These are phyloP conservation scores for Erysimum pusillum DNA, from an alignment of 441 rosid species.

Conservation along the genomic window DNA sequence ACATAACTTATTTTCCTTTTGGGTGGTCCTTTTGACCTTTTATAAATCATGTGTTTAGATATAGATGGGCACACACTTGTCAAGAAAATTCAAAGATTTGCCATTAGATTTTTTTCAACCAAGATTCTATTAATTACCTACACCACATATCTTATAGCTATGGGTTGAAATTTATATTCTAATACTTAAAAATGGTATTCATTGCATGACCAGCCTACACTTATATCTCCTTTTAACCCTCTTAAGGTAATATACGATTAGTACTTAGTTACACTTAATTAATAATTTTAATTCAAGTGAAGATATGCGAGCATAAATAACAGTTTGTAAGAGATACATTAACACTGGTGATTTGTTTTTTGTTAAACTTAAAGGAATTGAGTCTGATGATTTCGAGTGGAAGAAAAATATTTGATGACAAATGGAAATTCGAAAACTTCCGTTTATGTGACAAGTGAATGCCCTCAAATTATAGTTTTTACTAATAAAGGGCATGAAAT, in stretches of 20 bases:
- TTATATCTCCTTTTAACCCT: not conserved
- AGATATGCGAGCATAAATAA: not conserved
- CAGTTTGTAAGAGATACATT: not conserved
- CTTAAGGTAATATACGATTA: not conserved
- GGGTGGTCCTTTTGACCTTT: constrained; percentile 44
- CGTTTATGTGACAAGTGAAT: not conserved
- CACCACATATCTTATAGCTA: constrained; percentile 25
- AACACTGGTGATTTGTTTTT: not conserved
- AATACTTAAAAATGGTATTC: not conserved
- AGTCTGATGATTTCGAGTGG: not conserved
- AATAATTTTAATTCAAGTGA: too few relatives aligned
- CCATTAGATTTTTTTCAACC: constrained; percentile 6
- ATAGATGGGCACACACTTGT: constrained; percentile 42
- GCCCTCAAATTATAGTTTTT: too few relatives aligned
- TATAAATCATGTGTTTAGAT: constrained; percentile 41
- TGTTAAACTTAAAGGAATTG: not conserved
- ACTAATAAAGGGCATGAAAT: not conserved
- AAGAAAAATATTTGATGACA: not conserved
- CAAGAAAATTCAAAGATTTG: constrained; percentile 38
- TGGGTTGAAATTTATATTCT: not conserved
- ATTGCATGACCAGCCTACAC: constrained; percentile 4
- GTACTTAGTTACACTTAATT: too few relatives aligned
- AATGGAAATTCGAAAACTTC: not conserved
- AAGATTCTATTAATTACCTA: constrained; percentile 14
- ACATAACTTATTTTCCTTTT: constrained; percentile 44